Evolutionary conservation across 176 grass and related monocot genomes (phyloP), one percentile per base, ranked within the genome.

Genomic region (Phragmites australis): DNA sequence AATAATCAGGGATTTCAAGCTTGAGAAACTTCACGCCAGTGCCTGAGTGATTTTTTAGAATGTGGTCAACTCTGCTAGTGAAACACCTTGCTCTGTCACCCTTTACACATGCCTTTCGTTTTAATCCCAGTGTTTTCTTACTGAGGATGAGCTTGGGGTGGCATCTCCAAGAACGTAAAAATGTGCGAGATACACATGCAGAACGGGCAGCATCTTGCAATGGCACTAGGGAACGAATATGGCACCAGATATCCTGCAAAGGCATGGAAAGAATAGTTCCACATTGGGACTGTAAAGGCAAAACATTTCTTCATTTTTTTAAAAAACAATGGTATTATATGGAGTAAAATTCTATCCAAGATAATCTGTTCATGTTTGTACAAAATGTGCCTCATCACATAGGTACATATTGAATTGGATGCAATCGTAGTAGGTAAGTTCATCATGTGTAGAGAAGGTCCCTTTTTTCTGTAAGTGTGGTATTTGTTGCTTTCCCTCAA

Each of bases 231-330:
- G 67, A 70, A 15, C 47, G 67, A 47, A 70, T 70, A 47, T 70
- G 67, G 43, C 2, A 46, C 66, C 69, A 72, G 14, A 52, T 72
- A n/a, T 72, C 69, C 69, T 72, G 46, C 16, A 72, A 2, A 52
- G 34, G 26, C 27, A 34, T 51, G 9, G 16, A 37, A 71, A 26
- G 0, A 22, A 37, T 22, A 39, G 18, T 4, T 52, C 1, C 51
- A 51, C n/a, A 17, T 13, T 49, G 44, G 4, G 18, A 6, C 6
- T 70, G 23, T 50, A 49, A 19, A 30, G 45, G 49, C 45, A 70
- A 19, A 31, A 25, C 0, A 25, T 68, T 43, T 14, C 17, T 68
- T 41, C 21, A 15, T 65, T 65, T 65, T 6, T 30, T 30, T 3
- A 39, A 39, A 4, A 60, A 16, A 14, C 2, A 26, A 26, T 21